Base-by-base conservation (phyloP, 2,329 filamentous ascomycete genomes). In the Colletotrichum lindemuthianum region DNA sequence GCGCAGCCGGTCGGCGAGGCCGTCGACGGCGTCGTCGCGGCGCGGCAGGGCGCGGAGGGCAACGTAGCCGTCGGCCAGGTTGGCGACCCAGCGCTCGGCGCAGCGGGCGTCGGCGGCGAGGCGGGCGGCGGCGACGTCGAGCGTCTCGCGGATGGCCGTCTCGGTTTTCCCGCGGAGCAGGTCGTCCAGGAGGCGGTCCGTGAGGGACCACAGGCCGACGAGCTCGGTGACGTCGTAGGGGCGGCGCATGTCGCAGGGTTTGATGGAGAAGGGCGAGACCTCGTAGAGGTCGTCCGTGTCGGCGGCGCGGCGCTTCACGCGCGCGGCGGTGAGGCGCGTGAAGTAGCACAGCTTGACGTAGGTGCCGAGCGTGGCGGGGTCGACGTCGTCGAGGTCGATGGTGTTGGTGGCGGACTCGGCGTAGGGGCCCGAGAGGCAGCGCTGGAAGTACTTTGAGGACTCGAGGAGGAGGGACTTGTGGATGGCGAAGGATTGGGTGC, bases 271-370 rank as follows among this genome's bases (percentile, higher is more conserved):
- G 44, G 60, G 60, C 2, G 60, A 64, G 11, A 64, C 60, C 39
- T 64, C 60, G 50, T 64, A 64, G 13, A 47, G 39, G 57, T 59
- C 55, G 41, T 63, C 49, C 33, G 49, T 16, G 56, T 54, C 41
- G 43, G 59, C 44, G 37, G 60, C 57, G 57, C 56, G 59, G 33
- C 60, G 60, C 43, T 54, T 60, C 33, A 64, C 57, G 60, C 60
- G 60, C 57, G 53, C 49, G 9, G 60, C 60, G 0, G 60, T 49
- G 43, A 64, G 60, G 44, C 60, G 60, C 16, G 60, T 54, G 57
- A 64, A 64, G 60, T 64, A 64, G 60, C 56, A 60, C 2, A 64
- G 60, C 43, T 64, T 64, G 32, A 64, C 60, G 44, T 64, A 64
- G n/a, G 60, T 64, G 44, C 60, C 60, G 2, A 64, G 60, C 2